Conservation (phyloP, 2,329 filamentous ascomycete species). For the Clarireedia hainanense region DNA sequence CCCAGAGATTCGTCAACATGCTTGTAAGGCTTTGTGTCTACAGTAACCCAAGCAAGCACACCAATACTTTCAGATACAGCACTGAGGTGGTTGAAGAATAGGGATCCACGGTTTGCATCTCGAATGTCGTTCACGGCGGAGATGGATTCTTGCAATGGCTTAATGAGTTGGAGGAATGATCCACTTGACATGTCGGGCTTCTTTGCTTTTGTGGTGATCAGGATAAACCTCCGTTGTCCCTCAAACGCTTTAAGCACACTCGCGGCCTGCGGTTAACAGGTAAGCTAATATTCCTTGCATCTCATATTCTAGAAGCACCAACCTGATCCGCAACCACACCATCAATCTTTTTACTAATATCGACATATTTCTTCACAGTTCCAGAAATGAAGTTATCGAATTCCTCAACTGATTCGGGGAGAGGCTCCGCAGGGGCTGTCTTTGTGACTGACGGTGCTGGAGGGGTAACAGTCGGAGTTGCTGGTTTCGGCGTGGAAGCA, state of each 20-base stretch:
- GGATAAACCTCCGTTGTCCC: slow-evolving; percentile 79
- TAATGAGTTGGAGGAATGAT: slow-evolving; percentile 70
- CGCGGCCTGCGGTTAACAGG: slow-evolving; percentile 34
- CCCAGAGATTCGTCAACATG: slow-evolving; percentile 77
- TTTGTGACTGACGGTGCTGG: slow-evolving; percentile 38
- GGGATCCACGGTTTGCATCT: slow-evolving; percentile 69
- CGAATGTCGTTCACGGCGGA: slow-evolving; percentile 72
- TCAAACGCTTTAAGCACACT: slow-evolving; percentile 60
- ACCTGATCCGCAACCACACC: slow-evolving; percentile 76
- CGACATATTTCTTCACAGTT: slow-evolving; percentile 70
- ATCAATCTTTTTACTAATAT: slow-evolving; percentile 70
- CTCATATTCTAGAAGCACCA: slow-evolving; percentile 20
- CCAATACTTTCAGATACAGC: slow-evolving; percentile 86
- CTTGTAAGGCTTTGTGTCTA: slow-evolving; percentile 75
- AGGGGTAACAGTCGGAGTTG: slow-evolving; percentile 9
- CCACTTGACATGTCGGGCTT: slow-evolving; percentile 65
- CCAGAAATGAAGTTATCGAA: slow-evolving; percentile 73
- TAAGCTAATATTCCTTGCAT: too few relatives aligned
- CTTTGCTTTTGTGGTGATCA: slow-evolving; percentile 83
- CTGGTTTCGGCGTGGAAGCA: slow-evolving; percentile 28
- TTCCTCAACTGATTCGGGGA: slow-evolving; percentile 75
- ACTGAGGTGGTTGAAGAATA: slow-evolving; percentile 73
- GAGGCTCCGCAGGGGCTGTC: slow-evolving; percentile 38
- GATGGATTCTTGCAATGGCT: slow-evolving; percentile 78
- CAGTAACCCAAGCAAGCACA: slow-evolving; percentile 82